Percentiles rank a stretch among this genome's conserved stretches.
These are phyloP conservation scores for Oldenlandia corymbosa DNA, from an alignment of 257 asterid genomes.

Conservation along the genomic window DNA sequence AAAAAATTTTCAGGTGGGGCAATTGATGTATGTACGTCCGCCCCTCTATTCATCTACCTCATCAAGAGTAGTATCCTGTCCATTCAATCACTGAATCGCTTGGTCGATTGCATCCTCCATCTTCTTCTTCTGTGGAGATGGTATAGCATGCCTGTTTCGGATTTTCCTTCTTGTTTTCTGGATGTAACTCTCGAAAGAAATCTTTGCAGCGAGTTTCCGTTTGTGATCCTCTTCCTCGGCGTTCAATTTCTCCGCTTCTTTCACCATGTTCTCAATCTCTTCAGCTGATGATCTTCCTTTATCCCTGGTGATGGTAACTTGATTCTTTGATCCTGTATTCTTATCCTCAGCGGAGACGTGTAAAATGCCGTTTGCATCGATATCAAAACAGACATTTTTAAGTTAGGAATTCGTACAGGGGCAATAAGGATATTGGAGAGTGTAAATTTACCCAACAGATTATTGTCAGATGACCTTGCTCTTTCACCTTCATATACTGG, in stretches of 20 bases:
- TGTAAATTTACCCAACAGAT: conserved; percentile 5
- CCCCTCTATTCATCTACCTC: too few species aligned
- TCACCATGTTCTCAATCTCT: conserved; percentile 14
- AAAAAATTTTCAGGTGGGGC: too few species aligned
- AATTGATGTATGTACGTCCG: too few species aligned
- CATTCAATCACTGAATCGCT: conserved; percentile 4
- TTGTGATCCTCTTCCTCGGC: conserved; percentile 9
- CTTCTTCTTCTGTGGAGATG: neutral
- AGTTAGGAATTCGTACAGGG: neutral
- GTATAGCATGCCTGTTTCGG: neutral
- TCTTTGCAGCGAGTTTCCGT: conserved; percentile 11
- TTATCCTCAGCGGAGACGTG: conserved; percentile 12
- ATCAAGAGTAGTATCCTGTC: neutral
- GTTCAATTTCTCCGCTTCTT: conserved; percentile 8
- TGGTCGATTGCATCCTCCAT: conserved; percentile 3
- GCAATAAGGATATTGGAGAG: conserved; percentile 2
- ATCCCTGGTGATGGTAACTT: conserved; percentile 2
- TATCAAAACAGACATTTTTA: conserved; percentile 3
- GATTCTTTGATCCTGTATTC: neutral
- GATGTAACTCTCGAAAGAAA: neutral
- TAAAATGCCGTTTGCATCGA: conserved; percentile 14
- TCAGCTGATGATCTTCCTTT: conserved; percentile 8
- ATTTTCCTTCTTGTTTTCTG: neutral
- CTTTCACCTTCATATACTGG: conserved; percentile 13
- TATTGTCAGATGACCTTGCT: conserved; percentile 5